Evolutionary conservation across 169 alveolate species (phyloP).

Genomic region (Plasmodium billcollinsi): DNA sequence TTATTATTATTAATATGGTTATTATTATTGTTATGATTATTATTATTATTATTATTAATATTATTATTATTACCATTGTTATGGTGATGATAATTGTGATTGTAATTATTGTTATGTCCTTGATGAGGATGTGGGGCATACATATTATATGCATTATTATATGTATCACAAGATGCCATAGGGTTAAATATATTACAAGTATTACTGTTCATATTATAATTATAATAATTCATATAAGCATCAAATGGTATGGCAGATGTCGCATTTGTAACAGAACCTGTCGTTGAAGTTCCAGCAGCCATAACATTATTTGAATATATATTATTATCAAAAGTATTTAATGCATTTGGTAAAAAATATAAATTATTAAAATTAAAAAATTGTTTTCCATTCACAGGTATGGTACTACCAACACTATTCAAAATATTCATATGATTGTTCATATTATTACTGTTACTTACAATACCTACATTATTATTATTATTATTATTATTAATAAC

Average conservation of each 20-base stretch:
- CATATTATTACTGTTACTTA: background rate
- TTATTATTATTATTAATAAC: background rate
- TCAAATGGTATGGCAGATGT: background rate
- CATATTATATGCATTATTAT: slow-evolving; percentile 33
- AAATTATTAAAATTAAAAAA: slow-evolving; percentile 43
- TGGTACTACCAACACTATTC: background rate
- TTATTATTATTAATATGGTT: too few relatives aligned
- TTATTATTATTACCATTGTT: too few relatives aligned
- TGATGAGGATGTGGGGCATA: background rate
- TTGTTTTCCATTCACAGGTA: slow-evolving; percentile 16
- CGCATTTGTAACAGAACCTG: too few relatives aligned
- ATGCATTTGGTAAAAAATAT: slow-evolving; percentile 43
- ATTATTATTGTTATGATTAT: background rate
- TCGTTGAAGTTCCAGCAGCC: background rate
- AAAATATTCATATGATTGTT: slow-evolving; percentile 9
- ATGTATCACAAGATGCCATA: slow-evolving; percentile 43
- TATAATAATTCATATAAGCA: slow-evolving; percentile 31
- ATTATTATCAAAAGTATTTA: slow-evolving; percentile 54
- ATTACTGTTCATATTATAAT: slow-evolving; percentile 11
- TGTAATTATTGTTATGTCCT: too few relatives aligned
- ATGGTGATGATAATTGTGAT: too few relatives aligned
- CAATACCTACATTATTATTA: background rate
- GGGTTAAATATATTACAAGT: slow-evolving; percentile 18
- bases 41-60: background rate
- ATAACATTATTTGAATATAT: slow-evolving; percentile 24